Evolutionary conservation across 1,139 yeast genomes (phyloP), one percentile per base, ranked within the genome.

Genomic region (Lodderomyces elongisporus): DNA sequence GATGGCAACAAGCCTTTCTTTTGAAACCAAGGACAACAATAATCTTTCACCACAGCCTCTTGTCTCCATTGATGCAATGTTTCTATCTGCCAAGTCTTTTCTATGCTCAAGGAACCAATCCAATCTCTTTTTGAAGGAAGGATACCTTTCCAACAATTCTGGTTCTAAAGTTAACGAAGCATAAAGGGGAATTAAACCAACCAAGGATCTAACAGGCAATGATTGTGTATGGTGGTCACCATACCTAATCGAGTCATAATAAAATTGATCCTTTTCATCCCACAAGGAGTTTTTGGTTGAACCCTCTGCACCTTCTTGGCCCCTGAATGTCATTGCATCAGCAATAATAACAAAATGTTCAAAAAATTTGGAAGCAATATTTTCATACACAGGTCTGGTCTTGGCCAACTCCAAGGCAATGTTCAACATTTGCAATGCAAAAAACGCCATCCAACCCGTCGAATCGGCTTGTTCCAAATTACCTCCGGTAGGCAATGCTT

Each of bases 371-470:
- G 95, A 83, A 2, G 97, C 97, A 59, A 88, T 85, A 54, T 88
- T 93, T 60, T 89, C 96, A 58, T 89, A 89, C 15, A 85, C 94
- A 1, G 88, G 80, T 45, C 88, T 79, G 32, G 83, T 77, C 54
- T 85, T 87, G 22, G 96, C 68, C 49, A 89, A 72, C 58, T 89
- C 97, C 46, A 89, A 71, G 0, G 97, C 93, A 54, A 89, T 89
- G 55, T 88, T 89, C 58, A 89, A 72, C 96, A 89, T 88, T 55
- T 85, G 94, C 47, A 89, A 66, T 25, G 85, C 78, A 61, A 81
- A 89, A 63, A 91, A 89, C 0, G 96, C 97, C 95, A 89, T 85
- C 97, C 97, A 89, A 28, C 96, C 96, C 5, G 97, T 89, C 18
- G 95, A 85, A 57, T 89, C 97, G 1, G 97, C 96, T 60, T 89